Percentiles rank a stretch among this genome's conserved stretches.
These are phyloP conservation scores for Chaetomium sp. DNA, from an alignment of 2,329 filamentous ascomycete genomes.

Conservation along the genomic window DNA sequence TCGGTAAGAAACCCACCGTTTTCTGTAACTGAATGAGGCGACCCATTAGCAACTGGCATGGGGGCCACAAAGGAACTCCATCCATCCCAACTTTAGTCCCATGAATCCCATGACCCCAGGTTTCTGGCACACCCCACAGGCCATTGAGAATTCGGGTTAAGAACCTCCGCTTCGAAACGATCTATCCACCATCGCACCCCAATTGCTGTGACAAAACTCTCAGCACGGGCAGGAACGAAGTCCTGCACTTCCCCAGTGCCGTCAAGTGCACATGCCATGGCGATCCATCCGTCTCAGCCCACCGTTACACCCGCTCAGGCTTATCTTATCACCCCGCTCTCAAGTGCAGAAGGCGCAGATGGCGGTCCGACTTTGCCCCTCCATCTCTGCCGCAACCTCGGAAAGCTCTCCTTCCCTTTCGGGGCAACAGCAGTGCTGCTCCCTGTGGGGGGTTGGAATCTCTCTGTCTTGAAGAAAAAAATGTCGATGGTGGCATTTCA, in stretches of 20 bases:
- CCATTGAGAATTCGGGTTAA: too few relatives aligned
- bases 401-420: not conserved
- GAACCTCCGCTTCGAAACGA: too few relatives aligned
- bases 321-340: slow-evolving; percentile 17
- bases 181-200: not conserved
- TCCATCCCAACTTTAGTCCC: too few relatives aligned
- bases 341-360: not conserved
- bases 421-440: not conserved
- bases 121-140: too few relatives aligned
- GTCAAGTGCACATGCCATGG: not conserved
- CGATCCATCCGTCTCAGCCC: not conserved
- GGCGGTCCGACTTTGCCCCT: not conserved
- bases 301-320: not conserved
- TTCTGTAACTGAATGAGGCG: too few relatives aligned
- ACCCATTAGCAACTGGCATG: too few relatives aligned
- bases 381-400: not conserved
- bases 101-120: too few relatives aligned
- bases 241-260: too few relatives aligned
- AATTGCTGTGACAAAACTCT: not conserved
- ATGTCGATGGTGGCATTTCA: not conserved
- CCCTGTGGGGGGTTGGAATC: too few relatives aligned
- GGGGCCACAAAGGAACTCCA: too few relatives aligned
- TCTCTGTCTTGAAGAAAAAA: not conserved
- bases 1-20: too few relatives aligned
- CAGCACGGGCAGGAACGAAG: too few relatives aligned